Conservation (phyloP, 345 rosid genomes). For the Sapria himalayana region DNA sequence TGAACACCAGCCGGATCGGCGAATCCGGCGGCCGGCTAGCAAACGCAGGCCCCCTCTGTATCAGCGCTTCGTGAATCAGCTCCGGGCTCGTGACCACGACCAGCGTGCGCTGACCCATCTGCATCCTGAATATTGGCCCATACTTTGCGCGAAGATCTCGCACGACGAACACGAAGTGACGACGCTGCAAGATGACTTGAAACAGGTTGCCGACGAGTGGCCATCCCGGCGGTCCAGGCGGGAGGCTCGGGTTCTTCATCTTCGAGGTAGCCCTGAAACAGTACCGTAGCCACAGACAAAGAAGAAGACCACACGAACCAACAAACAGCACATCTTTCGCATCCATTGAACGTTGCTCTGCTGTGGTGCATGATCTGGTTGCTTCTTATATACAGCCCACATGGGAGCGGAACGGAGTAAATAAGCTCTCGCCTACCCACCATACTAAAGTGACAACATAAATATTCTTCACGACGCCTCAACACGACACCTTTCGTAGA, state of each 20-base stretch:
- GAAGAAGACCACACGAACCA: conserved; percentile 6
- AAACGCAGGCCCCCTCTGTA: conserved; percentile 41
- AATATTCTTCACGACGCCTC: too few species aligned
- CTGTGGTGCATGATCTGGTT: too few species aligned
- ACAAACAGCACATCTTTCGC: conserved; percentile 1
- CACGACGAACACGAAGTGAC: conserved; percentile 46
- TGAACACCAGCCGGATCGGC: conserved; percentile 61
- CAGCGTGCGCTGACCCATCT: conserved; percentile 88
- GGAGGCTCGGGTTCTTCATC: conserved; percentile 35
- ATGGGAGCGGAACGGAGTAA: too few species aligned
- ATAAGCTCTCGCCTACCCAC: too few species aligned
- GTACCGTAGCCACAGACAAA: conserved; percentile 37
- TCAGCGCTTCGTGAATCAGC: conserved; percentile 79
- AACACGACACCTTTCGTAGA: too few species aligned
- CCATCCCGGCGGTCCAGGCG: conserved; percentile 81
- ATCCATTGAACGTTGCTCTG: too few species aligned
- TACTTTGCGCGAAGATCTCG: conserved; percentile 50
- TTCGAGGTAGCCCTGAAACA: conserved; percentile 7
- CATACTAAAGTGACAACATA: too few species aligned
- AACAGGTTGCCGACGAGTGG: conserved; percentile 65
- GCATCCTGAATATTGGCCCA: conserved; percentile 86
- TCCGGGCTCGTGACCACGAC: conserved; percentile 53
- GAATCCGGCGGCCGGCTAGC: conserved; percentile 79
- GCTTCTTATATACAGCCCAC: too few species aligned
- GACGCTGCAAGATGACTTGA: conserved; percentile 53